Conservation (phyloP, 108 stramenopile species). For the Pseudonitzschia pungens region DNA sequence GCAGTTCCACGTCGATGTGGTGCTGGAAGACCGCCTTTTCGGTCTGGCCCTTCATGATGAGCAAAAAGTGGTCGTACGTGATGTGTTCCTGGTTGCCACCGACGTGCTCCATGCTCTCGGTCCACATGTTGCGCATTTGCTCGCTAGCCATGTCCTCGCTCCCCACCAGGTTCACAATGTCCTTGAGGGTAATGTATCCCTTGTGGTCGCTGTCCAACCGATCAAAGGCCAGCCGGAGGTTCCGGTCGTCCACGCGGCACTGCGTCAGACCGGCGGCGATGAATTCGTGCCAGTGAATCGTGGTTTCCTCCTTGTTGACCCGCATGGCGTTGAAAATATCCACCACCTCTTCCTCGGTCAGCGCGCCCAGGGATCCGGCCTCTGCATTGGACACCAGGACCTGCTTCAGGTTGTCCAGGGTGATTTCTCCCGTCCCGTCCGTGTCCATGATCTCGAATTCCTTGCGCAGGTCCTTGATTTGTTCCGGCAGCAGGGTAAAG, state of each 20-base stretch:
- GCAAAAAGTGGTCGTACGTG: constrained; percentile 77
- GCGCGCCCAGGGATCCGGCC: constrained; percentile 65
- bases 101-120: constrained; percentile 56
- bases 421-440: constrained; percentile 75
- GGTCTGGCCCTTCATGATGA: constrained; percentile 87
- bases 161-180: constrained; percentile 78
- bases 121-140: constrained; percentile 65
- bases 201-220: constrained; percentile 77
- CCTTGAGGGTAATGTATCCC: constrained; percentile 57
- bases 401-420: constrained; percentile 61
- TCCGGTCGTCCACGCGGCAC: constrained; percentile 80
- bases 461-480: constrained; percentile 72
- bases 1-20: constrained; percentile 10
- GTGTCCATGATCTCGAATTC: constrained; percentile 80
- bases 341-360: constrained; percentile 78
- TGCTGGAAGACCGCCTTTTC: constrained; percentile 23
- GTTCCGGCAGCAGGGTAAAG: constrained; percentile 78
- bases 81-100: constrained; percentile 63
- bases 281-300: constrained; percentile 84
- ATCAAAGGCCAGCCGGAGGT: constrained; percentile 77
- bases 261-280: constrained; percentile 80
- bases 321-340: constrained; percentile 82
- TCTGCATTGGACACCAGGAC: constrained; percentile 75
- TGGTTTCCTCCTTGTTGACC: constrained; percentile 68
- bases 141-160: constrained; percentile 59